A percentile compares a stretch with the other conserved stretches of the same genome.
Conservation (phyloP, 331 rosid genomes). For the Telfairia occidentalis region DNA sequence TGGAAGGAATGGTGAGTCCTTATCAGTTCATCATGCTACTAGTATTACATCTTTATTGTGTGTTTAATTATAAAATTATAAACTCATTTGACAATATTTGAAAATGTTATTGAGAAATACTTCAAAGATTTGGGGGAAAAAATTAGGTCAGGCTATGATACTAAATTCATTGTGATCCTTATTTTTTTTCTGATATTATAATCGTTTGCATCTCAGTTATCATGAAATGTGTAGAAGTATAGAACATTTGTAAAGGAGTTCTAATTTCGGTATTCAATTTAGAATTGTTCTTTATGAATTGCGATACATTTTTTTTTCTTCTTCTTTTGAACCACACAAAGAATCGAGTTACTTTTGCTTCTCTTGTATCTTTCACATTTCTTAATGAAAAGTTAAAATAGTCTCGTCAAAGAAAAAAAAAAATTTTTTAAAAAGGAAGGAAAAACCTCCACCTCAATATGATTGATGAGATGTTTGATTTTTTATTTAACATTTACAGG, state of each 20-base stretch:
- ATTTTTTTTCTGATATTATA: neutral
- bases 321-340: neutral
- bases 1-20: slow-evolving; percentile 91
- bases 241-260: neutral
- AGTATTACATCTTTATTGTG: neutral
- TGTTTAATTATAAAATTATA: neutral
- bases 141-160: neutral
- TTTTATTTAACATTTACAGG: slow-evolving; percentile 34
- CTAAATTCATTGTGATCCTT: neutral
- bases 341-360: too few species aligned
- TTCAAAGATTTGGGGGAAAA: neutral
- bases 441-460: too few species aligned
- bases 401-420: too few species aligned
- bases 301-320: neutral
- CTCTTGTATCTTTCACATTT: too few species aligned
- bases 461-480: neutral
- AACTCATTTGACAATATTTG: neutral
- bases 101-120: neutral
- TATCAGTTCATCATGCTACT: neutral
- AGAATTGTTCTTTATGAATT: neutral
- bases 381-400: too few species aligned
- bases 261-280: neutral
- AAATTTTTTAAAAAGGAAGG: too few species aligned
- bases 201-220: neutral
- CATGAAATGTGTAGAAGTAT: neutral